Conservation (phyloP, 805 yeast species). For the Spathaspora girioi region DNA sequence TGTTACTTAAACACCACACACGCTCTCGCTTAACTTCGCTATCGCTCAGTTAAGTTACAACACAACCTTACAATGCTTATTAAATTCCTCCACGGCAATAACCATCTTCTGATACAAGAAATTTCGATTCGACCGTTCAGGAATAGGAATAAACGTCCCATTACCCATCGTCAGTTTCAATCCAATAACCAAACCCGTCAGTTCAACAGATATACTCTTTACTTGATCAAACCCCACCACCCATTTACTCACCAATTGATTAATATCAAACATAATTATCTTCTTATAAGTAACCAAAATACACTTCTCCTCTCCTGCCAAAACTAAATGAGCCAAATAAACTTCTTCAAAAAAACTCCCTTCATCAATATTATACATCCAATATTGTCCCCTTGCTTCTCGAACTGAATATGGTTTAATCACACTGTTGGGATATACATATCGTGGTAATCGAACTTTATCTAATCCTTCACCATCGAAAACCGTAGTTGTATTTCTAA, state of each 20-base stretch:
- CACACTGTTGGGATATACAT: slow-evolving; percentile 63
- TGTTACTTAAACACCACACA: too few species aligned
- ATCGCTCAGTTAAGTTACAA: slow-evolving; percentile 3
- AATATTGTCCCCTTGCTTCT: slow-evolving; percentile 91
- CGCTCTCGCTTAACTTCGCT: background rate
- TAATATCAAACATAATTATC: slow-evolving; percentile 65
- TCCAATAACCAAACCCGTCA: slow-evolving; percentile 71
- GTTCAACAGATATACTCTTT: slow-evolving; percentile 69
- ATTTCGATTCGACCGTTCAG: slow-evolving; percentile 59
- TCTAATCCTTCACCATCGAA: slow-evolving; percentile 76
- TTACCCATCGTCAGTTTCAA: slow-evolving; percentile 41
- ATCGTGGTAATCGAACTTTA: slow-evolving; percentile 80
- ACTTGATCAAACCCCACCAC: slow-evolving; percentile 59
- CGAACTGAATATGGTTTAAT: slow-evolving; percentile 73
- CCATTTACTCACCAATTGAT: slow-evolving; percentile 67
- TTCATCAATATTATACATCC: slow-evolving; percentile 82
- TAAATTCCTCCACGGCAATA: slow-evolving; percentile 77
- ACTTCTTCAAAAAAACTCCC: slow-evolving; percentile 69
- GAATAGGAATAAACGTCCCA: slow-evolving; percentile 71
- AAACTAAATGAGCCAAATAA: slow-evolving; percentile 80
- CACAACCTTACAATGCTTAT: slow-evolving; percentile 59
- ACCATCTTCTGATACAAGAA: slow-evolving; percentile 71
- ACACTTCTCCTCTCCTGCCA: slow-evolving; percentile 77
- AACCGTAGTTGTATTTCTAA: slow-evolving; percentile 86
- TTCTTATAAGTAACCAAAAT: slow-evolving; percentile 71